Evolutionary conservation across 1,284 basidiomycete species (phyloP).

Genomic region (Cryptococcus maquisensis): DNA sequence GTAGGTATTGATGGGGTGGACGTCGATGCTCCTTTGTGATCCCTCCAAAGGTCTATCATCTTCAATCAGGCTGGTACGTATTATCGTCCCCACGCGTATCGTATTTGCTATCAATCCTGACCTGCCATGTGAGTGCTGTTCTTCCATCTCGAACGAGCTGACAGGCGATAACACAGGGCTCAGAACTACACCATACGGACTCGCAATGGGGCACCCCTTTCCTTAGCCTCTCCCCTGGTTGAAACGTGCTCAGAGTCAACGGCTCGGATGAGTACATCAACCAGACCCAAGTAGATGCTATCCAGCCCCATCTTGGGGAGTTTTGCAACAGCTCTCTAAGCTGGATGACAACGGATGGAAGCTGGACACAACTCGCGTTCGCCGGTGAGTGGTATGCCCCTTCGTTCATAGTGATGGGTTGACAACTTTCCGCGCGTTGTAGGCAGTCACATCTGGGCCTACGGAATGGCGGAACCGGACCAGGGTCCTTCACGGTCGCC

Average conservation of each 20-base stretch:
- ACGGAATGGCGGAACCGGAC: conserved; percentile 23
- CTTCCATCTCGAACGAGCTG: background rate
- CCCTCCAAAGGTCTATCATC: too few species aligned
- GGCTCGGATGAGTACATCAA: conserved; percentile 25
- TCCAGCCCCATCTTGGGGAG: conserved; percentile 18
- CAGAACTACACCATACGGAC: conserved; percentile 35
- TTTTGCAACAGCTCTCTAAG: conserved; percentile 27
- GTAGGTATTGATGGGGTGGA: too few species aligned
- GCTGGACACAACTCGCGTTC: conserved; percentile 21
- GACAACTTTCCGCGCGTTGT: too few species aligned
- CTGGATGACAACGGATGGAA: conserved; percentile 23
- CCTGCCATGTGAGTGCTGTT: too few species aligned
- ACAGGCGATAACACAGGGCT: background rate
- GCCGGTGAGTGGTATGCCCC: conserved; percentile 12
- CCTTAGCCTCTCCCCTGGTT: conserved; percentile 23
- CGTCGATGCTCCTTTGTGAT: too few species aligned
- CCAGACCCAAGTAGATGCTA: conserved; percentile 12
- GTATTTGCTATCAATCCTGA: too few species aligned
- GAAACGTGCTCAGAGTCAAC: conserved; percentile 33
- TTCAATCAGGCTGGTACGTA: too few species aligned
- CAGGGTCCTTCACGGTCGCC: conserved; percentile 14
- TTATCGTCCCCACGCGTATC: too few species aligned
- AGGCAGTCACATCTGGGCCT: conserved; percentile 31
- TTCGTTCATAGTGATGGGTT: background rate
- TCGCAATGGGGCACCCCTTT: conserved; percentile 28